Conservation (phyloP, 2,329 filamentous ascomycete species). For the Aureobasidium sp. region DNA sequence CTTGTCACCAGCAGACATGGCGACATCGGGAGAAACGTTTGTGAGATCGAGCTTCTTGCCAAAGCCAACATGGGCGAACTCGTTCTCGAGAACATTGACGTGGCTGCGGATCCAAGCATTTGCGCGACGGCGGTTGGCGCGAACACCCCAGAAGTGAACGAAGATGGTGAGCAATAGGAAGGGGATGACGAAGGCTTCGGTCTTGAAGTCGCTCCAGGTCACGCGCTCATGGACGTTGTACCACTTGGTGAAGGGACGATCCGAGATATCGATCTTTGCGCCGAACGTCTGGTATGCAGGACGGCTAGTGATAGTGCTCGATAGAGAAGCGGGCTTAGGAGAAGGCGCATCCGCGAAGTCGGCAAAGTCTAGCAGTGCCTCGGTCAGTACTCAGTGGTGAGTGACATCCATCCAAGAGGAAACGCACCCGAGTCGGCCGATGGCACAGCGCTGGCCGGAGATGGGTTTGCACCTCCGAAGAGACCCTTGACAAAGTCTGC, state of each 20-base stretch:
- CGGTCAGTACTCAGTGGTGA: constrained; percentile 1
- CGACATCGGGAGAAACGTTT: constrained; percentile 31
- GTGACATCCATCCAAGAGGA: constrained; percentile 14
- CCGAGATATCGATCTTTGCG: constrained; percentile 36
- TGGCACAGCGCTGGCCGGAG: constrained; percentile 35
- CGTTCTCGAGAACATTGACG: constrained; percentile 61
- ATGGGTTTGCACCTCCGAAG: constrained; percentile 60
- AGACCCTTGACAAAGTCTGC: constrained; percentile 57
- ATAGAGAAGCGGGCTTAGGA: constrained; percentile 46
- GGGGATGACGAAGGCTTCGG: constrained; percentile 74
- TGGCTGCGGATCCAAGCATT: constrained; percentile 73
- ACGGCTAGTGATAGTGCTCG: constrained; percentile 38
- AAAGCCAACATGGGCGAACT: constrained; percentile 86
- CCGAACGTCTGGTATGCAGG: constrained; percentile 38
- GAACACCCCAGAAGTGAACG: constrained; percentile 74
- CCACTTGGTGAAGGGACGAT: constrained; percentile 79
- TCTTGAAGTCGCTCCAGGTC: constrained; percentile 73
- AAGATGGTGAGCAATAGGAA: constrained; percentile 67
- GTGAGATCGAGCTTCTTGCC: constrained; percentile 43
- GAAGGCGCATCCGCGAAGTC: constrained; percentile 80
- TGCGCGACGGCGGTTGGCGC: constrained; percentile 72
- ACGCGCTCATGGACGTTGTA: constrained; percentile 94
- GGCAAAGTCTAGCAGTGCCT: constrained; percentile 65
- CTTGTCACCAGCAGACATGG: constrained; percentile 27
- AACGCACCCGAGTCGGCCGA: constrained; percentile 58